phyloP scores from a whole-genome alignment of 2,329 filamentous ascomycete species.

The Trichoderma brevicompactum region DNA sequence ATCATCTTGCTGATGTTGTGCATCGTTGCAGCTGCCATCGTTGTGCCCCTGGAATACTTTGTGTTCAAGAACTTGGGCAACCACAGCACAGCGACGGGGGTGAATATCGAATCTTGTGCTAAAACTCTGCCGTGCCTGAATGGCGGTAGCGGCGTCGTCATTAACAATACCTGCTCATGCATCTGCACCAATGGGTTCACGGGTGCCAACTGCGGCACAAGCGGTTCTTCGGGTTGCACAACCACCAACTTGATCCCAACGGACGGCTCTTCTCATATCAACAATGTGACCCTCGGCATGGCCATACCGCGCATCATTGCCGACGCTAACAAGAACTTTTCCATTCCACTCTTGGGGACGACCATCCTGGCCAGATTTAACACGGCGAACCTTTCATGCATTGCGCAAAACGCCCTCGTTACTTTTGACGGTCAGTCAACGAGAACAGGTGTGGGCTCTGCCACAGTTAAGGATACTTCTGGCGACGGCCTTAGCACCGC shows the following conservation, averaged over 20 bases:
- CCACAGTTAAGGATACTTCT: conserved; percentile 36
- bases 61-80: conserved; percentile 58
- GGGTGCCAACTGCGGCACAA: conserved; percentile 55
- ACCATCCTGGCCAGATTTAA: conserved; percentile 78
- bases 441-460: conserved; percentile 40
- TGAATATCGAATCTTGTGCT: conserved; percentile 59
- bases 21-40: conserved; percentile 77
- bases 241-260: conserved; percentile 52
- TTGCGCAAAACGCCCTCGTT: conserved; percentile 83
- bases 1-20: conserved; percentile 67
- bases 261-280: conserved; percentile 46
- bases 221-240: conserved; percentile 56
- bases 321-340: conserved; percentile 69
- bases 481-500: conserved; percentile 28
- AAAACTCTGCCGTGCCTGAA: conserved; percentile 71
- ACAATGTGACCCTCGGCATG: conserved; percentile 79
- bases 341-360: conserved; percentile 72
- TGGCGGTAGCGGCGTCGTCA: conserved; percentile 76
- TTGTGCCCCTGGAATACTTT: conserved; percentile 73
- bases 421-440: conserved; percentile 70
- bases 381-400: conserved; percentile 74
- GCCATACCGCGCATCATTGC: conserved; percentile 76
- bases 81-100: conserved; percentile 44
- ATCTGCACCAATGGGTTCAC: conserved; percentile 90
- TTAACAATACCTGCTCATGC: conserved; percentile 74